Evolutionary conservation across 345 rosid genomes (phyloP).

Genomic region (Moringa oleifera): DNA sequence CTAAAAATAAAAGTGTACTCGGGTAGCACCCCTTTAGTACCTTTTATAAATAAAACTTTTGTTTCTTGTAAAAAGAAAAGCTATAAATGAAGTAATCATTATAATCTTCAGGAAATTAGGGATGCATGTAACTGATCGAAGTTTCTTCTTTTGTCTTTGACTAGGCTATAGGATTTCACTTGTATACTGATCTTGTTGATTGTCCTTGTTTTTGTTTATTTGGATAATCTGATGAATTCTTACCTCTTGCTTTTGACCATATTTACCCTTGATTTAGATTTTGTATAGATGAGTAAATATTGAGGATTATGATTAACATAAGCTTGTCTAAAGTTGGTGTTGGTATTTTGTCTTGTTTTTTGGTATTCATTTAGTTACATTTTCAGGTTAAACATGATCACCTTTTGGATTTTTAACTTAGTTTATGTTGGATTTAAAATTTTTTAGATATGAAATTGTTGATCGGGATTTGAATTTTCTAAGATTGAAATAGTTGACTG

Average conservation of each 20-base stretch:
- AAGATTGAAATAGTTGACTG: neutral
- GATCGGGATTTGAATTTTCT: neutral
- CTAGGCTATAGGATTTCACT: too few relatives aligned
- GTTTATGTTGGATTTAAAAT: neutral
- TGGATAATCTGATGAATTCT: neutral
- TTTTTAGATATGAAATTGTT: slow-evolving; percentile 1
- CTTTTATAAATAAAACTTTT: too few relatives aligned
- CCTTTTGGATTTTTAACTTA: neutral
- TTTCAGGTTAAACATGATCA: neutral
- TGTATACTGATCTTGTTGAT: too few relatives aligned
- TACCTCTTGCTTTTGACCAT: neutral
- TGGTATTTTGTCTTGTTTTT: neutral
- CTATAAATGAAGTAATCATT: too few relatives aligned
- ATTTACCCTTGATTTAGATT: slow-evolving; percentile 1
- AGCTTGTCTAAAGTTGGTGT: neutral
- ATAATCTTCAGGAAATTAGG: too few relatives aligned
- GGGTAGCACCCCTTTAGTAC: too few relatives aligned
- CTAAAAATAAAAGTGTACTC: too few relatives aligned
- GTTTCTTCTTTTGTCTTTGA: too few relatives aligned
- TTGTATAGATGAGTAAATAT: too few relatives aligned
- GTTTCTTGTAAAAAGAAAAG: too few relatives aligned
- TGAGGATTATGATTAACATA: neutral
- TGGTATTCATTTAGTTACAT: neutral
- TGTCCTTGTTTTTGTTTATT: neutral
- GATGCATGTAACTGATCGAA: too few relatives aligned